Evolutionary conservation across 2,329 filamentous ascomycete genomes (phyloP).

Genomic region (Colletotrichum orbiculare): DNA sequence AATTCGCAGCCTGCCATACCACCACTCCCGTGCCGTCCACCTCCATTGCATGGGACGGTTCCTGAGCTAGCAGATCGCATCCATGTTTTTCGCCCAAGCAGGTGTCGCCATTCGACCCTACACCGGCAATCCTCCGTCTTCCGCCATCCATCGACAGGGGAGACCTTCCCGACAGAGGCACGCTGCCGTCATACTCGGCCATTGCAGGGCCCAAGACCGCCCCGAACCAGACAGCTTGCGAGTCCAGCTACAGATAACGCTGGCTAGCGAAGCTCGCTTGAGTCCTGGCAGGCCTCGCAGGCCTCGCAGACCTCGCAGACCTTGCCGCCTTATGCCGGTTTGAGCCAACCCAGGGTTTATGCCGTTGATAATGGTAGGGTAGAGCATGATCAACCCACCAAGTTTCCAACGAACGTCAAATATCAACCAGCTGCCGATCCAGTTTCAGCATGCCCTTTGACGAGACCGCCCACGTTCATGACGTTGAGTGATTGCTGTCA

Average conservation of each 20-base stretch:
- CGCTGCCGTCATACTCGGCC: constrained; percentile 2
- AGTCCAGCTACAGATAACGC: too few species aligned
- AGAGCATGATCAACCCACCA: constrained; percentile 14
- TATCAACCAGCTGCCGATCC: constrained; percentile 12
- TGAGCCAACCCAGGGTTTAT: not conserved
- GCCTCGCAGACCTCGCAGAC: constrained; percentile 1
- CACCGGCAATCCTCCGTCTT: constrained; percentile 9
- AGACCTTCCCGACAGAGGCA: constrained; percentile 21
- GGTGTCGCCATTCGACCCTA: not conserved
- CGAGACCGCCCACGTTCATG: constrained; percentile 1
- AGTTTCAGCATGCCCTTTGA: not conserved
- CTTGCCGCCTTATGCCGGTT: constrained; percentile 14
- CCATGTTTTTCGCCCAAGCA: constrained; percentile 2
- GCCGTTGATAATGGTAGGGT: not conserved
- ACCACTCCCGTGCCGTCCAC: constrained; percentile 5
- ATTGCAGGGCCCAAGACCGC: constrained; percentile 2
- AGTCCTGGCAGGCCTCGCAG: not conserved
- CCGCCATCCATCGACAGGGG: constrained; percentile 6
- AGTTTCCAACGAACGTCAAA: constrained; percentile 33
- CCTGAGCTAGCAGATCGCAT: constrained; percentile 26
- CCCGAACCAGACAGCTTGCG: not conserved
- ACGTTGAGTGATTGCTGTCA: not conserved
- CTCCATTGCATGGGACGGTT: constrained; percentile 20
- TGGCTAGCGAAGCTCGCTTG: constrained; percentile 23
- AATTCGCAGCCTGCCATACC: not conserved